Conservation (phyloP, 169 alveolate genomes). For the Plasmodium adleri region DNA sequence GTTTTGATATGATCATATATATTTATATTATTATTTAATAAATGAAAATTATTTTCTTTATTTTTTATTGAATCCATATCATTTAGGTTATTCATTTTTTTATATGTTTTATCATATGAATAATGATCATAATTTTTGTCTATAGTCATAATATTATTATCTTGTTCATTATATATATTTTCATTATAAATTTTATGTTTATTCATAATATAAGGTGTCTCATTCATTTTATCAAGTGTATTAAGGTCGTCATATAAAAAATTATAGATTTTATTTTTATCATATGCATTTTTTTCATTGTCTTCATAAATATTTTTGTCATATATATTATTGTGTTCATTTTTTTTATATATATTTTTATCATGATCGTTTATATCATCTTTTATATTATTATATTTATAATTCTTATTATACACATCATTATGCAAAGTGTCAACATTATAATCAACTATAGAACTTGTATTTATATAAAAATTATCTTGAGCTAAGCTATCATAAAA, state of each 20-base stretch:
- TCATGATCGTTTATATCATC: not conserved
- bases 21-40: not conserved
- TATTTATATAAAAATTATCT: constrained; percentile 9
- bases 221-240: constrained; percentile 23
- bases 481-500: constrained; percentile 42
- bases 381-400: not conserved
- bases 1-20: not conserved
- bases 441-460: constrained; percentile 44
- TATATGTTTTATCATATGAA: not conserved
- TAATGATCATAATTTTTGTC: not conserved
- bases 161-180: not conserved
- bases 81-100: not conserved
- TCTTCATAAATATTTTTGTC: not conserved
- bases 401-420: constrained; percentile 10
- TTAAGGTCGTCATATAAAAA: constrained; percentile 19
- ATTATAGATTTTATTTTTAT: not conserved
- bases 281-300: too few species aligned
- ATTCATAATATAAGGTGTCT: constrained; percentile 33
- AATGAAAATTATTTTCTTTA: not conserved
- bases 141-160: not conserved
- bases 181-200: constrained; percentile 17
- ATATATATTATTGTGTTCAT: too few species aligned
- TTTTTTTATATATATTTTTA: too few species aligned
- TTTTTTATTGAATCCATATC: not conserved
- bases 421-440: constrained; percentile 4